Conservation (phyloP, 23 red algal genomes). For the Chondrus crispus region DNA sequence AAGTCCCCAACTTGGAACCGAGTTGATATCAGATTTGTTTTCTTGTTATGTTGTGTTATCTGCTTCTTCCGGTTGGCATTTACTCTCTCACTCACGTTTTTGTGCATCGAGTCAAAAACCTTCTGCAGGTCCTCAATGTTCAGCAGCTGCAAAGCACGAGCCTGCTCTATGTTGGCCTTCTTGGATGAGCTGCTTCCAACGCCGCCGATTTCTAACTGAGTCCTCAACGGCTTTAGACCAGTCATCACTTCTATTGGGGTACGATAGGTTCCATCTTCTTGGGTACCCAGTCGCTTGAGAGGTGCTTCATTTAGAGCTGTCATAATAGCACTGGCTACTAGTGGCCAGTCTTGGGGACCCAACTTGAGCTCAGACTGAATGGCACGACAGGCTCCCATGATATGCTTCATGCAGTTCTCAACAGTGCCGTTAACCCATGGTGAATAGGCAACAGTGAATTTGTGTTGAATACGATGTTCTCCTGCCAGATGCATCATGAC, state of each 20-base stretch:
- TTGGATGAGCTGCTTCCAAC: neutral
- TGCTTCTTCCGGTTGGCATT: neutral
- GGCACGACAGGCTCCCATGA: neutral
- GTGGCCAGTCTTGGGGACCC: neutral
- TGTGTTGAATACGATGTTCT: neutral
- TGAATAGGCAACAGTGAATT: conserved; percentile 1
- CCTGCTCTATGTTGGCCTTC: neutral
- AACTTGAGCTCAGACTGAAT: conserved; percentile 5
- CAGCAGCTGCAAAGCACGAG: neutral
- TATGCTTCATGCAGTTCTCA: neutral
- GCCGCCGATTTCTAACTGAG: neutral
- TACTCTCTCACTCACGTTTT: neutral
- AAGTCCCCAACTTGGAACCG: neutral
- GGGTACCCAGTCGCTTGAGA: neutral
- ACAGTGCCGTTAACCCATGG: conserved; percentile 30
- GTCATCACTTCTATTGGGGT: conserved; percentile 25
- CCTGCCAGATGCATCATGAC: neutral
- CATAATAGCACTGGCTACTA: neutral
- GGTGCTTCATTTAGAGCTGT: neutral
- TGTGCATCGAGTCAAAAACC: neutral
- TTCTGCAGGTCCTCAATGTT: neutral
- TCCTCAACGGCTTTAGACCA: neutral
- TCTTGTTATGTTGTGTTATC: conserved; percentile 10
- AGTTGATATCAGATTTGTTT: neutral
- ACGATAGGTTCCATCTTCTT: conserved; percentile 7